A percentile compares a stretch with the other conserved stretches of the same genome.
These are phyloP conservation scores for Tetrapisispora phaffii DNA, from an alignment of 805 yeast genomes.

Conservation along the genomic window DNA sequence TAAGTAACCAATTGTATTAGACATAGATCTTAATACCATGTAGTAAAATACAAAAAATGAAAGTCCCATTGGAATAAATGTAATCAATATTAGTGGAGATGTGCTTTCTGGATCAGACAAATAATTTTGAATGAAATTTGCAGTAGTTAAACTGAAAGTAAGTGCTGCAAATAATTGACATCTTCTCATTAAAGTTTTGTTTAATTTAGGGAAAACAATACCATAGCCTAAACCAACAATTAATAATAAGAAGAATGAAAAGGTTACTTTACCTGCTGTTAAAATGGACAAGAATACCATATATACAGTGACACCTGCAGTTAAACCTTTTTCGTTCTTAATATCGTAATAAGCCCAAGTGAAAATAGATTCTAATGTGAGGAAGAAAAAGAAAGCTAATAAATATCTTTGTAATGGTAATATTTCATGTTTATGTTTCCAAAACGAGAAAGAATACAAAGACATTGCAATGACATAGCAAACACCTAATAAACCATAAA, in stretches of 20 bases:
- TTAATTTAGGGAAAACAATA: conserved; percentile 78
- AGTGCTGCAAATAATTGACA: conserved; percentile 50
- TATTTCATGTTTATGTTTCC: conserved; percentile 76
- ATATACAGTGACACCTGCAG: conserved; percentile 56
- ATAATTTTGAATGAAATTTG: conserved; percentile 47
- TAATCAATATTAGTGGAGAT: conserved; percentile 42
- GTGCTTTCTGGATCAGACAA: conserved; percentile 42
- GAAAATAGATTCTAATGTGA: conserved; percentile 74
- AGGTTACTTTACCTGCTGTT: conserved; percentile 73
- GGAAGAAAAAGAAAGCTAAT: conserved; percentile 72
- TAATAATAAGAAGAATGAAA: conserved; percentile 77
- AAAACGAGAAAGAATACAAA: conserved; percentile 77
- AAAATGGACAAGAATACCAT: conserved; percentile 68
- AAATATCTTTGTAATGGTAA: conserved; percentile 85
- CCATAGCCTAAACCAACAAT: conserved; percentile 91
- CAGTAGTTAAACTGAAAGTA: conserved; percentile 46
- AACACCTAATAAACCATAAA: conserved; percentile 77
- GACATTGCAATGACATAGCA: conserved; percentile 73
- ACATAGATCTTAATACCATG: conserved; percentile 61
- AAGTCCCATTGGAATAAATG: conserved; percentile 61
- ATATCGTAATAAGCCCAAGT: conserved; percentile 89
- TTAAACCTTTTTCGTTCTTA: conserved; percentile 51
- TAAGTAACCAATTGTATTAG: conserved; percentile 62
- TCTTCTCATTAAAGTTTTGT: conserved; percentile 61
- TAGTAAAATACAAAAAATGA: conserved; percentile 67